Evolutionary conservation across 1,139 yeast genomes (phyloP), one percentile per base, ranked within the genome.

Genomic region (Hansenula anomala): DNA sequence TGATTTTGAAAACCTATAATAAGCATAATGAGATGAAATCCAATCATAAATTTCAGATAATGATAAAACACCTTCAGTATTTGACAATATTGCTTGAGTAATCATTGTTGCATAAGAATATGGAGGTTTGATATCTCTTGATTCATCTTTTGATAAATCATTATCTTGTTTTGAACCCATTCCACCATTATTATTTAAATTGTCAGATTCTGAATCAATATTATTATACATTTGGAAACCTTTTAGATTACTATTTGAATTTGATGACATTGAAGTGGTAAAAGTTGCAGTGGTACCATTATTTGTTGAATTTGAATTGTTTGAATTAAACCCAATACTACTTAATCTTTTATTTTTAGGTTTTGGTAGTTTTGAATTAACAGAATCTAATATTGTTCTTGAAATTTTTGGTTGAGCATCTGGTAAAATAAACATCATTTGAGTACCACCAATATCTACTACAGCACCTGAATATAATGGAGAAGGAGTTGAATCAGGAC

Each of bases 41-140:
- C 96, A 92, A 49, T 80, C 82, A 63, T 92, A 92, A 42, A 92
- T 92, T 55, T 92, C 97, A 1, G 95, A 77, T 49, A 92, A 66
- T 10, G 96, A 86, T 72, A 92, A 73, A 34, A 86, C 89, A 36
- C 95, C 96, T 41, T 90, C 96, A 2, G 77, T 74, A 42, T 89
- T 85, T 3, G 96, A 85, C 51, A 94, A 67, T 28, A 94, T 92
- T 0, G 98, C 97, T 60, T 92, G 97, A 3, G 98, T 88, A 51
- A 92, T 92, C 96, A 92, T 89, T 3, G 97, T 92, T 0, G 98
- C 98, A 60, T 92, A 92, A 20, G 95, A 84, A 59, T 84, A 92
- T 2, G 98, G 98, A 11, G 99, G 99, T 61, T 92, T 92, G 48
- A 89, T 82, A 56, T 90, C 96, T 57, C 83, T 85, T 31, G 95